Percentiles rank a stretch among this genome's conserved stretches.
Conservation (phyloP, 169 alveolate genomes). For the Eimeria sp. region DNA sequence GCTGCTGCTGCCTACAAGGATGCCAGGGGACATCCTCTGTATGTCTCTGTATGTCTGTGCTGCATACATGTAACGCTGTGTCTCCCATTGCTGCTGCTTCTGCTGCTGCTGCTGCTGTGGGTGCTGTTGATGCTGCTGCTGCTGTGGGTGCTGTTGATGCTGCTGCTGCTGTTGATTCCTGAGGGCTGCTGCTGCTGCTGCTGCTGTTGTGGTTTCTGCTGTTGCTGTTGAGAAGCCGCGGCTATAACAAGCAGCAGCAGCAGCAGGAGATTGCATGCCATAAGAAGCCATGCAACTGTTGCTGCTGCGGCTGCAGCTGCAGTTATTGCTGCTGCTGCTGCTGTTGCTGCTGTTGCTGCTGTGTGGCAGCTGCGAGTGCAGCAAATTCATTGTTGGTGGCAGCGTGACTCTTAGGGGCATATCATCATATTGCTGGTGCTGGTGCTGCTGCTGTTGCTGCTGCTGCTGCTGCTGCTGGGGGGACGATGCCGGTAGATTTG, state of each 20-base stretch:
- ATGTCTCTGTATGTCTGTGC: background rate
- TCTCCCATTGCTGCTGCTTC: constrained; percentile 21
- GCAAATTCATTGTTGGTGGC: background rate
- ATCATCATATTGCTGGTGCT: background rate
- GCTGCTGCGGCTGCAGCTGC: too few relatives aligned
- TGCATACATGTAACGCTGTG: background rate
- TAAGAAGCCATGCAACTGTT: background rate
- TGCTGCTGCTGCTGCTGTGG: constrained; percentile 6
- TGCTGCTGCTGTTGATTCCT: background rate
- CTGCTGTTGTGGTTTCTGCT: background rate
- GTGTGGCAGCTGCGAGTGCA: background rate
- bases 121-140: constrained; percentile 12
- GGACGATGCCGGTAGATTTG: background rate
- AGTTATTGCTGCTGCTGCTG: background rate
- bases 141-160: background rate
- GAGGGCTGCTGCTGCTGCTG: background rate
- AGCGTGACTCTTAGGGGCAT: constrained; percentile 35
- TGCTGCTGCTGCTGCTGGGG: constrained; percentile 34
- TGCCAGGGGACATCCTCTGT: background rate
- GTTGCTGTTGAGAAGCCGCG: background rate
- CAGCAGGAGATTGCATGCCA: background rate
- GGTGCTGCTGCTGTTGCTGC: constrained; percentile 34
- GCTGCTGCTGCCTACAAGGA: constrained; percentile 37
- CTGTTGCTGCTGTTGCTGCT: constrained; percentile 50
- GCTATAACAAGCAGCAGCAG: too few relatives aligned